Base-by-base conservation (phyloP, 495 filamentous ascomycete genomes). In the Tuber magnatum region DNA sequence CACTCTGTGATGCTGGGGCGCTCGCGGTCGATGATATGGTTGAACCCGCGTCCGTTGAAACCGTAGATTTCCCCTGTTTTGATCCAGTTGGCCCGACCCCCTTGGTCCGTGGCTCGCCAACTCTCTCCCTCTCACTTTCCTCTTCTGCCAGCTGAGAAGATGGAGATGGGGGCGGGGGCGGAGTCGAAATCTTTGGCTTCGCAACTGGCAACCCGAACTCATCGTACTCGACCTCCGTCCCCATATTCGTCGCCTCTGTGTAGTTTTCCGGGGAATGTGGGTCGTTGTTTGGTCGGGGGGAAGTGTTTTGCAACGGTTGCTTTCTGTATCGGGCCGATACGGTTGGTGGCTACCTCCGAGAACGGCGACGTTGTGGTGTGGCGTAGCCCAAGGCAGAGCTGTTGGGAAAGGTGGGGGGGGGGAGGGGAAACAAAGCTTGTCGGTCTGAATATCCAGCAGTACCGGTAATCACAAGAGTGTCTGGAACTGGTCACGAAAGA, bases 191-290 rank as follows among this genome's bases (percentile, higher is more conserved):
- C 24, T 28, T 65, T 28, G 35, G 80, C 32, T 74, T 80, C 68
- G 38, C 71, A 22, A 77, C 71, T 18, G 61, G 77, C n/a, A 82
- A 77, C 18, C 80, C 80, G 35, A 82, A 82, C 65, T 82, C 80
- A 68, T 82, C 80, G 69, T 81, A 81, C 74, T 81, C 80, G 32
- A 38, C 68, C 46, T 74, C 80, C 22, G 51, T 46, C 35, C 9
- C 72, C 69, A 74, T 69, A 32, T 51, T 42, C 14, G 20, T 16
- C 20, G 43, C 1, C 4, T 35, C n/a, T 65, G 56, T 18, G 28
- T 14, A 35, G 28, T 65, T 65, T 65, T 28, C 24, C 12, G 56
- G 56, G 56, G 56, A 35, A 65, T 35, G 56, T 14, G 28, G 51
- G 51, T 14, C 32, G 56, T 35, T 65, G 28, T 32, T 65, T 65